Evolutionary conservation across 495 filamentous ascomycete genomes (phyloP), one percentile per base, ranked within the genome.

Genomic region (Penicillium bialowiezense): DNA sequence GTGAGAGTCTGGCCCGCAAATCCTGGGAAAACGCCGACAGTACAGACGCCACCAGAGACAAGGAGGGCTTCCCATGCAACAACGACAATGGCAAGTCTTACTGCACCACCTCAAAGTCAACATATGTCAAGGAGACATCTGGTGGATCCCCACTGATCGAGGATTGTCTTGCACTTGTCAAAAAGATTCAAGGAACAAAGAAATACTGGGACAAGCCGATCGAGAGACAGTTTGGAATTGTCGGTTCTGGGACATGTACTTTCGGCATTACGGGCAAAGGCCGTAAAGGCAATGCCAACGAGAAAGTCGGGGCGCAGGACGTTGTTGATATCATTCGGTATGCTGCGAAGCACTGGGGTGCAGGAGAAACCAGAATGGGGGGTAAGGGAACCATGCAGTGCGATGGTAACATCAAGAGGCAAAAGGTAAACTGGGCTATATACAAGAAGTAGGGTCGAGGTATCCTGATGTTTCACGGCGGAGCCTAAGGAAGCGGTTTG

Each of bases 111-210:
- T 32, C 29, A 10, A 31, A 31, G 15, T 67, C 62, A 17, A 56
- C 58, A 12, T 68, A 59, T 41, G 43, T 24, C 19, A 54, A 68
- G 44, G 48, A 68, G 44, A 66, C 60, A 20, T 60, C 44, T 41
- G 43, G 42, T 19, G 60, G 48, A 21, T 68, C 63, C 8, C 67
- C 69, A 8, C 21, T 21, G 9, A 50, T 64, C 17, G 24, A 38
- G 9, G 64, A 69, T 56, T 69, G 65, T 50, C 48, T 44, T 35
- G 20, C 41, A 8, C 68, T 71, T 44, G 51, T 68, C 26, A 50
- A 46, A 14, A 73, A 70, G 41, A 66, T 71, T 47, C 34, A 66
- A 50, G 58, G 55, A 13, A 29, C 48, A 9, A 15, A 17, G 3
- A 2, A 21, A 15, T 13, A 13, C 4, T 41, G 21, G 39, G 5